Conservation (phyloP, 257 asterid genomes). For the Lycium barbarum region DNA sequence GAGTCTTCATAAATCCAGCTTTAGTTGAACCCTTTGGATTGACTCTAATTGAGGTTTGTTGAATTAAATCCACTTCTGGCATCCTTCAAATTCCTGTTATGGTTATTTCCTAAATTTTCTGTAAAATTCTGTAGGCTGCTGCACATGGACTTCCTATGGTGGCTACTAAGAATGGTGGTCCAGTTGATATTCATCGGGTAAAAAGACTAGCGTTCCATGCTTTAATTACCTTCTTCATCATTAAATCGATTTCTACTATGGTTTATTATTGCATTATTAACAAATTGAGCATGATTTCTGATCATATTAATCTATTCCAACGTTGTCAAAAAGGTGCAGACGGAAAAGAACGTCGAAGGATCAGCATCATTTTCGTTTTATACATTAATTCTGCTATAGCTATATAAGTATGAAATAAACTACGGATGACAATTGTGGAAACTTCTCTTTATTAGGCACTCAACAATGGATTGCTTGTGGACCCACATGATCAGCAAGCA, state of each 20-base stretch:
- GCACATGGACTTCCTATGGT: slow-evolving; percentile 68
- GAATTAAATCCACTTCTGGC: not conserved
- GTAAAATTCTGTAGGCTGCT: slow-evolving; percentile 49
- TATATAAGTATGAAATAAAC: not conserved
- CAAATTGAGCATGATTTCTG: not conserved
- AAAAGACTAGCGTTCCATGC: not conserved
- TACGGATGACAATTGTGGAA: not conserved
- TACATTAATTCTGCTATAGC: not conserved
- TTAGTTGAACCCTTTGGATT: slow-evolving; percentile 61
- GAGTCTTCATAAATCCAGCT: slow-evolving; percentile 65
- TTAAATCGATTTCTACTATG: not conserved
- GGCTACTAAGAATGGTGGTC: slow-evolving; percentile 65
- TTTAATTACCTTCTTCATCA: not conserved
- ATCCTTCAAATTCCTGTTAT: not conserved
- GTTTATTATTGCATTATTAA: not conserved
- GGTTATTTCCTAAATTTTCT: not conserved
- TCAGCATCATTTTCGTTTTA: slow-evolving; percentile 19
- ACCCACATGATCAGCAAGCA: slow-evolving; percentile 78
- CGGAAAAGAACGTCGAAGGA: not conserved
- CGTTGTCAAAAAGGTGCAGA: not conserved
- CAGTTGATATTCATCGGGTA: slow-evolving; percentile 63
- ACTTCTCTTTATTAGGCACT: slow-evolving; percentile 52
- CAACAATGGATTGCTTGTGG: slow-evolving; percentile 77
- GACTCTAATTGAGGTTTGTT: slow-evolving; percentile 58
- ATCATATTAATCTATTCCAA: not conserved